phyloP scores from a whole-genome alignment of 345 rosid species.

The Gossypium herbaceum region DNA sequence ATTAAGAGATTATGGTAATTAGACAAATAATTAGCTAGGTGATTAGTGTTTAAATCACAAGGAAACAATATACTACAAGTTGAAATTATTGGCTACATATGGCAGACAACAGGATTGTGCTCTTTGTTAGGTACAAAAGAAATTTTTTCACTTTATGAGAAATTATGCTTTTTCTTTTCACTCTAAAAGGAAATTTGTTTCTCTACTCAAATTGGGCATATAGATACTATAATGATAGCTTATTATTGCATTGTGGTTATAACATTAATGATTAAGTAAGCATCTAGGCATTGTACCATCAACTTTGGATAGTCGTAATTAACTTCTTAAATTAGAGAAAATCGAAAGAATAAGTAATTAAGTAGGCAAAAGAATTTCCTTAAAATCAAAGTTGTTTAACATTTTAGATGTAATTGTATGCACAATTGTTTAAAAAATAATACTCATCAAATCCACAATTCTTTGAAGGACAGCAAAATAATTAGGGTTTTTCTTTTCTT shows the following conservation, averaged over 20 bases:
- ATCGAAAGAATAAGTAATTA: no score
- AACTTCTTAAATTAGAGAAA: neutral
- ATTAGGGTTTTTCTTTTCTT: neutral
- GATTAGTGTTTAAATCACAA: neutral
- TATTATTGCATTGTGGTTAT: neutral
- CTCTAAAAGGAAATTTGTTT: neutral
- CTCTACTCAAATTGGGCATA: neutral
- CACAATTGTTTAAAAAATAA: no score
- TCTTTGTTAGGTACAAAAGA: neutral
- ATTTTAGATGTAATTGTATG: no score
- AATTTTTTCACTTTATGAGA: neutral
- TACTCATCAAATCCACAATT: neutral
- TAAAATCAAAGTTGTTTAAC: no score
- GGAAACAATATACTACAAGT: neutral
- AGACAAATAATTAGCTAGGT: neutral
- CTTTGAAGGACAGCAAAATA: neutral
- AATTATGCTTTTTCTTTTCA: neutral
- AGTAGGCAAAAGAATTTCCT: no score
- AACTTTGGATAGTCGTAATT: neutral
- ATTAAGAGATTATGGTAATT: neutral
- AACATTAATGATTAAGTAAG: neutral
- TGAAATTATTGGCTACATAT: neutral
- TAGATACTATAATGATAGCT: neutral
- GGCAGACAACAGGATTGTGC: conserved; percentile 6
- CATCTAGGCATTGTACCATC: neutral